Evolutionary conservation across 495 filamentous ascomycete genomes (phyloP).

Genomic region (Penicillium psychrofluorescens): DNA sequence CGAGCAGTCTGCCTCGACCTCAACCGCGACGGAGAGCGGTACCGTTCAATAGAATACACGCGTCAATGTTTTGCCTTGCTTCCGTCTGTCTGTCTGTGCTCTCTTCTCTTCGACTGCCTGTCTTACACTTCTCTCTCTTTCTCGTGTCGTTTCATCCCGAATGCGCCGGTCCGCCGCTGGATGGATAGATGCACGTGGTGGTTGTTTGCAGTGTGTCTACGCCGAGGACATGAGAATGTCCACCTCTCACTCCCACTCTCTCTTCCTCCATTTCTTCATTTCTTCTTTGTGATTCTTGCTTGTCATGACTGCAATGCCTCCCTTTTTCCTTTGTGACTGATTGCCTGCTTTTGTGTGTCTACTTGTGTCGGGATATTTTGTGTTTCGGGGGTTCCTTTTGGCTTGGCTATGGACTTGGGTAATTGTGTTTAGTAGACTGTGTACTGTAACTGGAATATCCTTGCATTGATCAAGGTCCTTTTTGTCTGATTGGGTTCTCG

Average conservation of each 20-base stretch:
- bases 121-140: too few relatives aligned
- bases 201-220: background rate
- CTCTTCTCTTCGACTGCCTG: too few relatives aligned
- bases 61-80: background rate
- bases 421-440: too few relatives aligned
- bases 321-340: conserved; percentile 20
- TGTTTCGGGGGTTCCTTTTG: conserved; percentile 1
- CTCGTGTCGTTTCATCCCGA: too few relatives aligned
- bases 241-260: conserved; percentile 10
- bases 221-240: background rate
- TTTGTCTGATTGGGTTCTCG: too few relatives aligned
- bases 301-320: conserved; percentile 14
- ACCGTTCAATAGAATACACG: conserved; percentile 8
- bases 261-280: conserved; percentile 5
- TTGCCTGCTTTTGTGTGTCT: conserved; percentile 4
- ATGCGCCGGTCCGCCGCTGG: too few relatives aligned
- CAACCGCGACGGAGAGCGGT: conserved; percentile 4
- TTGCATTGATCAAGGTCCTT: too few relatives aligned
- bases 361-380: conserved; percentile 4
- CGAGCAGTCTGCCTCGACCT: conserved; percentile 30
- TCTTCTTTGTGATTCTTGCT: conserved; percentile 3
- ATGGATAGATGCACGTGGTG: too few relatives aligned
- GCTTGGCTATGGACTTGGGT: too few relatives aligned
- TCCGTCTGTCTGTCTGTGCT: background rate
- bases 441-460: too few relatives aligned